A percentile compares a stretch with the other conserved stretches of the same genome.
Conservation (phyloP, 495 filamentous ascomycete genomes). For the Amniculicola lignicola region DNA sequence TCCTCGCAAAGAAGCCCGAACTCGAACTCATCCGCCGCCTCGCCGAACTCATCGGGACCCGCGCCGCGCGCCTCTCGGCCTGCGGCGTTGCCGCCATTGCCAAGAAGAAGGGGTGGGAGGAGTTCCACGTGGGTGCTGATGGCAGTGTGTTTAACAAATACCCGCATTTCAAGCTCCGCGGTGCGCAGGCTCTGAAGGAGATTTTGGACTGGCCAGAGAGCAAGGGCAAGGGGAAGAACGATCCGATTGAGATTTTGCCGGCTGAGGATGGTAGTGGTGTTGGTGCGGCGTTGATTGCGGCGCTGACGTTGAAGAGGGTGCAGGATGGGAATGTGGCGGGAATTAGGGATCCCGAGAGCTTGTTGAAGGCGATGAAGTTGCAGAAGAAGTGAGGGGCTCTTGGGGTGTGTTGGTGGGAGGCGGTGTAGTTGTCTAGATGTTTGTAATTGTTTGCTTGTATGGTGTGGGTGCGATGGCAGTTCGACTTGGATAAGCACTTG, state of each 20-base stretch:
- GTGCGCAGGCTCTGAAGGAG: constrained; percentile 83
- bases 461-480: no score
- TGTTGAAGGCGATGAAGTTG: constrained; percentile 23
- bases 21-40: constrained; percentile 82
- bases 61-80: constrained; percentile 85
- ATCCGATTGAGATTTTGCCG: constrained; percentile 79
- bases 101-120: constrained; percentile 84
- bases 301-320: constrained; percentile 83
- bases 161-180: constrained; percentile 90
- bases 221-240: constrained; percentile 59
- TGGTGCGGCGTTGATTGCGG: constrained; percentile 92
- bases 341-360: constrained; percentile 65
- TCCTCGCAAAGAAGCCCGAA: constrained; percentile 67
- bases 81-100: constrained; percentile 94
- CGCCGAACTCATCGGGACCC: constrained; percentile 90
- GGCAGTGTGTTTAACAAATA: constrained; percentile 98
- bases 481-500: no score
- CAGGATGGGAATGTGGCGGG: constrained; percentile 74
- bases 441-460: no score
- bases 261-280: constrained; percentile 95
- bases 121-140: constrained; percentile 92
- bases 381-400: no score
- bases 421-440: no score
- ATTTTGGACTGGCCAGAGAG: constrained; percentile 85
- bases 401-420: no score